phyloP scores from a whole-genome alignment of 768 basidiomycete genomes.

The Termitomyces sp. region DNA sequence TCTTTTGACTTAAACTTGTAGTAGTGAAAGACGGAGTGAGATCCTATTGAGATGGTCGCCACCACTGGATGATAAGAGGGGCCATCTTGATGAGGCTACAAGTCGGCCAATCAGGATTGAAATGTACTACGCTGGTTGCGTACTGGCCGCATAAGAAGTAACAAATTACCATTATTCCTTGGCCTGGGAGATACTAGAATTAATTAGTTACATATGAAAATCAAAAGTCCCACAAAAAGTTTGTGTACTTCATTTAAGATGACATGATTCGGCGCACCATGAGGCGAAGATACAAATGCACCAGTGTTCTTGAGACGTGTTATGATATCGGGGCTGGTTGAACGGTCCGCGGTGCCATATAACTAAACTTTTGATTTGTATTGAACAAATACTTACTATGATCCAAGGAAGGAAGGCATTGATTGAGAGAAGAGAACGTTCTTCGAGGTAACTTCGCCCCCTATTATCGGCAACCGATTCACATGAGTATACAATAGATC shows the following conservation, averaged over 20 bases:
- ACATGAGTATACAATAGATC: background rate
- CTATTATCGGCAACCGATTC: conserved; percentile 32
- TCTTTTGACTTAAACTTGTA: conserved; percentile 49
- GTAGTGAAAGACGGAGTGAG: conserved; percentile 80
- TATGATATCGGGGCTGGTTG: conserved; percentile 71
- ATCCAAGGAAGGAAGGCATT: conserved; percentile 63
- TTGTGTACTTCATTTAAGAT: conserved; percentile 74
- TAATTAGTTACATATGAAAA: background rate
- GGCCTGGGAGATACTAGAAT: conserved; percentile 72
- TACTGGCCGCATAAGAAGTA: background rate
- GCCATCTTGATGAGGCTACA: conserved; percentile 89
- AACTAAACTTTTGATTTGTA: background rate
- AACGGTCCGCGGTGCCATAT: background rate
- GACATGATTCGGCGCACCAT: conserved; percentile 78
- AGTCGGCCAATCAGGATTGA: background rate
- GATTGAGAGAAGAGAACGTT: conserved; percentile 62
- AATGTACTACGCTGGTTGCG: background rate
- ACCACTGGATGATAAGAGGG: conserved; percentile 85
- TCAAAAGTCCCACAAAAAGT: background rate
- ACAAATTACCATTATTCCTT: conserved; percentile 82
- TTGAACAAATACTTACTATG: conserved; percentile 44
- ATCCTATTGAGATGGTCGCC: conserved; percentile 84
- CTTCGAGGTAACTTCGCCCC: conserved; percentile 70
- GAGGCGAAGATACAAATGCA: conserved; percentile 57
- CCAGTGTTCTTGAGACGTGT: conserved; percentile 60